These are phyloP conservation scores for Globisporangium solare DNA, from an alignment of 352 stramenopile species.

Conservation along the genomic window DNA sequence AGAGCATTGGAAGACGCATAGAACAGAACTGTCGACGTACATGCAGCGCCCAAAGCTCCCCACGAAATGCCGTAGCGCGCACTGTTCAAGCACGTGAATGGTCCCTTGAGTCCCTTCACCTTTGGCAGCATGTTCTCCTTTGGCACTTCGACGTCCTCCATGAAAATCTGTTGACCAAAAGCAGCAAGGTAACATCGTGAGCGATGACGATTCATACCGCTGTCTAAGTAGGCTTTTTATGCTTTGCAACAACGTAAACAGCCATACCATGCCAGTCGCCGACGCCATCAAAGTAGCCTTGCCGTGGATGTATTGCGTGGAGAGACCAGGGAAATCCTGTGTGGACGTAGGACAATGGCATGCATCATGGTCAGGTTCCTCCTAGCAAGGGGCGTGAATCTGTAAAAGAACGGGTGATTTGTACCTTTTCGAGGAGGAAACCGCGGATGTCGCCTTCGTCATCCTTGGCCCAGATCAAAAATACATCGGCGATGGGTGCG, in stretches of 20 bases:
- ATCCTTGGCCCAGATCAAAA: conserved; percentile 97
- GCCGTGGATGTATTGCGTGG: conserved; percentile 94
- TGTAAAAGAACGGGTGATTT: too few species aligned
- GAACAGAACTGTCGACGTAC: conserved; percentile 24
- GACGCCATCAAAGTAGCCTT: conserved; percentile 95
- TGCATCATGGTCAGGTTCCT: too few species aligned
- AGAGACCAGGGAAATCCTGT: conserved; percentile 88
- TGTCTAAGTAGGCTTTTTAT: too few species aligned
- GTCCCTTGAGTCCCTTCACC: conserved; percentile 89
- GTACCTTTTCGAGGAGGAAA: conserved; percentile 93
- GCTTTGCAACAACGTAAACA: too few species aligned
- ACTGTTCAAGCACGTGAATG: conserved; percentile 98
- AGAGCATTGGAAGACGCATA: not conserved
- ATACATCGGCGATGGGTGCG: conserved; percentile 95
- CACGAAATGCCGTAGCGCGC: conserved; percentile 97
- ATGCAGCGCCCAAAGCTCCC: conserved; percentile 93
- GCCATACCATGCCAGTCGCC: conserved; percentile 88
- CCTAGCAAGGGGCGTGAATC: too few species aligned
- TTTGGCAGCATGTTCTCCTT: conserved; percentile 92
- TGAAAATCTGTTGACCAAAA: conserved; percentile 82
- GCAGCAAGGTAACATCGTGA: not conserved
- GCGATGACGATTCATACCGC: too few species aligned
- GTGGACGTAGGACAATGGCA: not conserved
- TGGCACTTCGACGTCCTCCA: conserved; percentile 95
- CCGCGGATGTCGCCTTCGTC: conserved; percentile 92